Percentiles rank a stretch among this genome's conserved stretches.
Conservation (phyloP, 805 yeast species). For the Sugiyamaella floridensis region DNA sequence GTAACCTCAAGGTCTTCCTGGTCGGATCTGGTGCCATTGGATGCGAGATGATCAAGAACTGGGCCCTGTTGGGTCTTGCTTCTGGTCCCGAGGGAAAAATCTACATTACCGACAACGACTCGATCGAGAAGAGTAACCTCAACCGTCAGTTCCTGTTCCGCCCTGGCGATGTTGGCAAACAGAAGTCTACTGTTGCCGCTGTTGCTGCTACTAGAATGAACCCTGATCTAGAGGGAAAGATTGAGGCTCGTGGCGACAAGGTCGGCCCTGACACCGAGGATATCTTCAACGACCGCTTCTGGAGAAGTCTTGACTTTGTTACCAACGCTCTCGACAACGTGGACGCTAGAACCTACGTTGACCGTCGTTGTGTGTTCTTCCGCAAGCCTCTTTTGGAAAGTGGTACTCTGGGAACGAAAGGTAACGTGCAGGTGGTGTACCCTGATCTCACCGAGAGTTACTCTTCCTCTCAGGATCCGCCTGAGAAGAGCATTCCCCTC, state of each 20-base stretch:
- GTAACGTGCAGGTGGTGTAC: conserved; percentile 93
- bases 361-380: conserved; percentile 91
- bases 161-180: conserved; percentile 86
- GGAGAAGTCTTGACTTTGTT: conserved; percentile 79
- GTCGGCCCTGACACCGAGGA: conserved; percentile 92
- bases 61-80: conserved; percentile 96
- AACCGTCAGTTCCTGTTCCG: conserved; percentile 95
- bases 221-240: conserved; percentile 71
- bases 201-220: conserved; percentile 79
- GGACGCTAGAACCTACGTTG: conserved; percentile 97
- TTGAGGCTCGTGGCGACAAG: conserved; percentile 71
- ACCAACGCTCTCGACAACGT: conserved; percentile 96
- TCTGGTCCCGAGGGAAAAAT: conserved; percentile 85
- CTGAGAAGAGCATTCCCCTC: conserved; percentile 93
- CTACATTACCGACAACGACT: conserved; percentile 83
- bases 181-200: conserved; percentile 88
- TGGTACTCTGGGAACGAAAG: conserved; percentile 97
- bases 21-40: conserved; percentile 99
- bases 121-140: conserved; percentile 90
- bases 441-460: conserved; percentile 94
- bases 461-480: conserved; percentile 96
- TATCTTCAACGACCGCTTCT: conserved; percentile 76
- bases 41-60: conserved; percentile 95
- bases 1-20: conserved; percentile 75
- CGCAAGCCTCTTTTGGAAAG: conserved; percentile 87